Evolutionary conservation across 73 alveolate species (phyloP), one percentile per base, ranked within the genome.

Genomic region (Paramecium tetraurelia): DNA sequence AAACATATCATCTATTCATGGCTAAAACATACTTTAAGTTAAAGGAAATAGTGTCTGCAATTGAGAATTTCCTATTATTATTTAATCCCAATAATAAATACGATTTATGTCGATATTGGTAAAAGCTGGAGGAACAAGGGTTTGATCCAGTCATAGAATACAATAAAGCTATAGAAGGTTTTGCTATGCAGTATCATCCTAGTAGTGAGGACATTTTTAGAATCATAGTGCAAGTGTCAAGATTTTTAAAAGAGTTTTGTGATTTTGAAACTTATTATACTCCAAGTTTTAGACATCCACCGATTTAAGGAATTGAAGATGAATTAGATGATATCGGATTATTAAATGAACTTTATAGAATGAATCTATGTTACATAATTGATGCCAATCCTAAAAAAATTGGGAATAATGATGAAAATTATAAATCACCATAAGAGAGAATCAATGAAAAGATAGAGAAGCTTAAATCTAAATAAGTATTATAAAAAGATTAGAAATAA

Each of bases 281-380:
- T 38, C 97, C 97, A n/a, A 80, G 90, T 8, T 95, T 95, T 84
- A 92, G 94, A 80, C 97, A 95, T 72, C 97, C 97, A 14, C 97
- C 97, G 7, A 75, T 94, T 21, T 57, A 93, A 58, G 97, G 97
- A 10, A 71, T 90, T 22, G 57, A 69, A 46, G 94, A 89, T 8
- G 97, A 94, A 80, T 58, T 94, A 38, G 96, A 94, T 41, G 95
- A 93, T 35, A 94, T 94, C 46, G 95, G 96, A 24, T 83, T 94
- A 53, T 70, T 94, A 69, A 90, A 95, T 41, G 97, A 94, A 48
- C 89, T 94, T 14, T 59, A 69, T 29, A 93, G 95, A 72, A 57
- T 94, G 86, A 90, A 92, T 58, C 57, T 89, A 31, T 90, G 89
- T 24, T 59, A 92, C 8, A 85, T 86, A 43, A 70, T 94, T 2